Conservation (phyloP, 2,329 filamentous ascomycete genomes). For the Podosphaera aphanis region DNA sequence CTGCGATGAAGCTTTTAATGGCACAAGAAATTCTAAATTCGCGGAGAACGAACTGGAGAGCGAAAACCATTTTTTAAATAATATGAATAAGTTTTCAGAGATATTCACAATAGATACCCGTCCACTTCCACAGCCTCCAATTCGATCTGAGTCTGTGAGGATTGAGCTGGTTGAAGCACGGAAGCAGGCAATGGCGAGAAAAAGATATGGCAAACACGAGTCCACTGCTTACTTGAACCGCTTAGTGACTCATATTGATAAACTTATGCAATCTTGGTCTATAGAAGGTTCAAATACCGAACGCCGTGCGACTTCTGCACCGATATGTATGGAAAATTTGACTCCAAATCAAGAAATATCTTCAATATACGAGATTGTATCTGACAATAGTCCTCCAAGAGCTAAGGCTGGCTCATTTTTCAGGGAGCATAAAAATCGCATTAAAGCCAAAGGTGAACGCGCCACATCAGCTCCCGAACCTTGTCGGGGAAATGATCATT, state of each 20-base stretch:
- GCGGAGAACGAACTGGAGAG: background rate
- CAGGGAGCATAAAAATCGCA: background rate
- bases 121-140: constrained; percentile 14
- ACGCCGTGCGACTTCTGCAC: constrained; percentile 24
- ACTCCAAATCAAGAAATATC: constrained; percentile 6
- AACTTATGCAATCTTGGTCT: constrained; percentile 24
- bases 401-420: background rate
- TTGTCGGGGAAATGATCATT: constrained; percentile 2
- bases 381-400: constrained; percentile 8
- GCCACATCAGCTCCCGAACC: constrained; percentile 15
- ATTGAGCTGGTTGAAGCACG: constrained; percentile 13
- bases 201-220: constrained; percentile 13
- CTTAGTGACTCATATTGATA: constrained; percentile 35
- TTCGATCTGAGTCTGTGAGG: constrained; percentile 12
- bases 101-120: constrained; percentile 4
- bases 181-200: constrained; percentile 12
- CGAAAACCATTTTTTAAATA: background rate
- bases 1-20: constrained; percentile 80
- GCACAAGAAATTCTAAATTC: constrained; percentile 13
- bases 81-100: background rate
- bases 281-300: constrained; percentile 6
- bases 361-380: constrained; percentile 12
- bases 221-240: constrained; percentile 28
- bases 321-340: constrained; percentile 10
- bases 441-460: constrained; percentile 8